phyloP scores from a whole-genome alignment of 192 early-diverging fungal genomes.

The Lobosporangium transversale region DNA sequence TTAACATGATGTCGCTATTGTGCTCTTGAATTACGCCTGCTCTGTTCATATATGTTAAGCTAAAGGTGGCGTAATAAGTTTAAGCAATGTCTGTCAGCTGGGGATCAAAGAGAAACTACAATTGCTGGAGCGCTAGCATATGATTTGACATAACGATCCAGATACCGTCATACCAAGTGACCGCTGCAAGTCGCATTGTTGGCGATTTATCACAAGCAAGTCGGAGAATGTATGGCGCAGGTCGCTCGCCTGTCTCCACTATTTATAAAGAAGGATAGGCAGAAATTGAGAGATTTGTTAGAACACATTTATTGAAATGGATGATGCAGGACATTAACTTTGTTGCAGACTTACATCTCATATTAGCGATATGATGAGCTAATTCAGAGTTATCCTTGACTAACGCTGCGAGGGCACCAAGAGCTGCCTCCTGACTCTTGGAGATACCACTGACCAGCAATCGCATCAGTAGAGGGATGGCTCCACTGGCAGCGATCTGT shows the following conservation, averaged over 20 bases:
- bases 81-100: no score
- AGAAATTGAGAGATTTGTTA: no score
- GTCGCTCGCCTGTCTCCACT: slow-evolving; percentile 54
- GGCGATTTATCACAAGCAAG: slow-evolving; percentile 73
- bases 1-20: slow-evolving; percentile 59
- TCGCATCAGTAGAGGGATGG: slow-evolving; percentile 64
- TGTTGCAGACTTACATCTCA: slow-evolving; percentile 49
- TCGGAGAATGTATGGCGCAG: slow-evolving; percentile 67
- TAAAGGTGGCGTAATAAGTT: slow-evolving; percentile 24
- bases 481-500: slow-evolving; percentile 64
- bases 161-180: slow-evolving; percentile 63
- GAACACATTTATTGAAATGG: background rate
- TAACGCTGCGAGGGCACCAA: slow-evolving; percentile 78
- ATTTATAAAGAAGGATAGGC: background rate
- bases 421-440: slow-evolving; percentile 80
- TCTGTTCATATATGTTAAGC: slow-evolving; percentile 73
- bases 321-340: background rate
- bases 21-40: slow-evolving; percentile 65
- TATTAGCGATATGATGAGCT: slow-evolving; percentile 60
- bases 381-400: slow-evolving; percentile 69
- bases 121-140: no score
- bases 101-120: no score
- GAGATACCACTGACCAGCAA: slow-evolving; percentile 63
- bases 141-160: background rate
- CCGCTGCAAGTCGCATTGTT: slow-evolving; percentile 74